Conservation (phyloP, 2,329 filamentous ascomycete genomes). For the Coniella lustricola region DNA sequence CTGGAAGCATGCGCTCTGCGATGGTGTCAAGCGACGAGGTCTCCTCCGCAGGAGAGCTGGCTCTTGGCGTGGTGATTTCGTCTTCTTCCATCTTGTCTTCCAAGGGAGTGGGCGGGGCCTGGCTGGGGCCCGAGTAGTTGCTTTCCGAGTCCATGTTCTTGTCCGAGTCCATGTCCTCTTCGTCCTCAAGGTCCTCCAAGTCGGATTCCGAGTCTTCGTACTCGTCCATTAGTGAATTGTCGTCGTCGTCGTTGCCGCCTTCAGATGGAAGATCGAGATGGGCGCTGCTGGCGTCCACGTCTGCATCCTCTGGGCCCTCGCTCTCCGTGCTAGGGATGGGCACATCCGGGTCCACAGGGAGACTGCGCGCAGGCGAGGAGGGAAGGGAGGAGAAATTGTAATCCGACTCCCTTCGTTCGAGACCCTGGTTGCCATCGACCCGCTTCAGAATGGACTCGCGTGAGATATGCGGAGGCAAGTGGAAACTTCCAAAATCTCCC, state of each 20-base stretch:
- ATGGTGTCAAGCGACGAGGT: constrained; percentile 18
- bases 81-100: constrained; percentile 27
- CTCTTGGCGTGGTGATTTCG: constrained; percentile 48
- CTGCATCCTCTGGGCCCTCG: constrained; percentile 48
- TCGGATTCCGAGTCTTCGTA: background rate
- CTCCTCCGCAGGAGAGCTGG: constrained; percentile 32
- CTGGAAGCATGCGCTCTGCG: constrained; percentile 27
- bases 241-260: constrained; percentile 61
- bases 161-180: constrained; percentile 31
- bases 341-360: constrained; percentile 74
- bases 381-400: constrained; percentile 58
- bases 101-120: constrained; percentile 21
- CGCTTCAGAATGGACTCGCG: constrained; percentile 88
- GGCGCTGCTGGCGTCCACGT: constrained; percentile 61
- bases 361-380: constrained; percentile 49
- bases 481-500: constrained; percentile 57
- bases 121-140: constrained; percentile 45
- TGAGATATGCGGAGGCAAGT: constrained; percentile 73
- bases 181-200: constrained; percentile 19
- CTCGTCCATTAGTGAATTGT: constrained; percentile 34
- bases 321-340: constrained; percentile 84
- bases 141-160: constrained; percentile 47
- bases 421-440: constrained; percentile 59
- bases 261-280: constrained; percentile 37
- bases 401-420: constrained; percentile 53